phyloP scores from a whole-genome alignment of 164 flowering plant genomes.

The Liquidambar formosana region DNA sequence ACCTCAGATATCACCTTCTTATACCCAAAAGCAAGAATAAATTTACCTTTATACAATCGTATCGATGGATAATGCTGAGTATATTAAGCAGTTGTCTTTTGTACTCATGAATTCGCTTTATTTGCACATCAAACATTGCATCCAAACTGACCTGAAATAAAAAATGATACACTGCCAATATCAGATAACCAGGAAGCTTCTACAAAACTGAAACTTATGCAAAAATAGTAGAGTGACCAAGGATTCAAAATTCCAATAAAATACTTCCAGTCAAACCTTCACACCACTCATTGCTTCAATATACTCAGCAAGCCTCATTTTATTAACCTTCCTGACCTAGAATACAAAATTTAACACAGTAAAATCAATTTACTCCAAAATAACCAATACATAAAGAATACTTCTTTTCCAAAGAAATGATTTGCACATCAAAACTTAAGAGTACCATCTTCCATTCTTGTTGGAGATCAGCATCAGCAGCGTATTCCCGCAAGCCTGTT shows the following conservation, averaged over 20 bases:
- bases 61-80: slow-evolving; percentile 48
- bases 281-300: slow-evolving; percentile 56
- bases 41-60: slow-evolving; percentile 52
- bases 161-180: background rate
- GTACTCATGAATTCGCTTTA: slow-evolving; percentile 57
- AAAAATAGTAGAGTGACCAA: background rate
- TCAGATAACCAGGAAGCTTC: slow-evolving; percentile 5
- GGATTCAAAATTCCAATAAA: background rate
- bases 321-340: slow-evolving; percentile 47
- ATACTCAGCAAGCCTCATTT: slow-evolving; percentile 57
- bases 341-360: background rate
- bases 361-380: slow-evolving; percentile 1
- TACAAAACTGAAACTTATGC: background rate
- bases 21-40: background rate
- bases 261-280: slow-evolving; percentile 29
- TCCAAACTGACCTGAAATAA: slow-evolving; percentile 41
- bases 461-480: slow-evolving; percentile 37
- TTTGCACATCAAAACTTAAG: slow-evolving; percentile 1
- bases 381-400: background rate
- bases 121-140: slow-evolving; percentile 62
- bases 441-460: slow-evolving; percentile 54
- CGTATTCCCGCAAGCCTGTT: slow-evolving; percentile 42
- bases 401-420: background rate
- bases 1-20: background rate
- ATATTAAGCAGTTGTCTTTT: slow-evolving; percentile 55